Base-by-base conservation (phyloP, 352 stramenopile genomes). In the Phytopythium montanum region DNA sequence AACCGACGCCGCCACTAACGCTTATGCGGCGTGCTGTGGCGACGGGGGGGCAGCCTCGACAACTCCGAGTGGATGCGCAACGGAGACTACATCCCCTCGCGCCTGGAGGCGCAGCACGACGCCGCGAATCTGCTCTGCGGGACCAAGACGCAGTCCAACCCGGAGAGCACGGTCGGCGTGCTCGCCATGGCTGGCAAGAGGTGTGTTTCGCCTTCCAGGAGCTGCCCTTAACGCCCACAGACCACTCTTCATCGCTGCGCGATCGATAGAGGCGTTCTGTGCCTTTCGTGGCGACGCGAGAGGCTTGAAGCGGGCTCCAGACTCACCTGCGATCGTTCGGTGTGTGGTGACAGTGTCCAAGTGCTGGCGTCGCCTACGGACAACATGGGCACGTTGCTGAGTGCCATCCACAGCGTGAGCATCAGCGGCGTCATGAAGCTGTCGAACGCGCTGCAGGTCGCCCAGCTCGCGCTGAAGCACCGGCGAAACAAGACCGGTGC, bases 21-120 rank as follows among this genome's bases (percentile, higher is more conserved):
- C 18, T 54, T 28, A 12, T 39, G 26, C 0, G 18, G 48, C 29
- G 9, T 56, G 21, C 12, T 3, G 6, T 16, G 0, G 18, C 29
- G 12, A 46, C 2, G 26, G 18, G 31, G 29, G 31, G 50, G 18
- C 56, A 94, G 85, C 60, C 64, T 99, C 67, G 97, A 99, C 76
- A 99, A 97, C 72, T 98, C 94, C 62, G 95, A 99, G 75, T 98
- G 89, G 84, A 99, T 99, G 96, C 91, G 98, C 45, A 99, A 99
- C 78, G 97, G 97, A 44, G 98, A 99, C 78, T 99, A 99, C 85
- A 92, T 98, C 65, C 97, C 97, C 49, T 98, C 96, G 54, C 94
- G 98, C 55, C 80, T 99, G 54, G 96, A 99, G 66, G 96, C 97
- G 6, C 97, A 99, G 72, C 88, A 98, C 67, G 98, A 99, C 76